These are phyloP conservation scores for Cercospora nicotianae DNA, from an alignment of 2,329 filamentous ascomycete genomes.

Conservation along the genomic window DNA sequence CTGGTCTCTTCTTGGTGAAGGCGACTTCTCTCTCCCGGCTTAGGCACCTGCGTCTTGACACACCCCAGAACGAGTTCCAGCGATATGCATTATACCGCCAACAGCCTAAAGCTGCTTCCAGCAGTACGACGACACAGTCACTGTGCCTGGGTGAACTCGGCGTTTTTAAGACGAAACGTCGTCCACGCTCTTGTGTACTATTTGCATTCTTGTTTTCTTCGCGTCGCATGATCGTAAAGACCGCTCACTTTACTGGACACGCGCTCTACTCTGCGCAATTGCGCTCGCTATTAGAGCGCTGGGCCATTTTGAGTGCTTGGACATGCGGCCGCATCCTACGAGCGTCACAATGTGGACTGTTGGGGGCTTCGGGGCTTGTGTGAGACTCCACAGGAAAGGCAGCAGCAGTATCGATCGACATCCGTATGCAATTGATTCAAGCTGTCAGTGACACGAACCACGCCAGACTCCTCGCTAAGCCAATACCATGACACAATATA, in stretches of 20 bases:
- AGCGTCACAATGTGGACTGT: no score
- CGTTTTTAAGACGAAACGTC: neutral
- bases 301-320: neutral
- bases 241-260: neutral
- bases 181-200: neutral
- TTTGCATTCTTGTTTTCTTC: neutral
- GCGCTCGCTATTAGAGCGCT: neutral
- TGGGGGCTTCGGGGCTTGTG: no score
- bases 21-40: neutral
- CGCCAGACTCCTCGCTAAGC: slow-evolving; percentile 16
- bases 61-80: neutral
- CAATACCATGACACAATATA: neutral
- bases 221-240: neutral
- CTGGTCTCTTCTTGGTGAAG: slow-evolving; percentile 4
- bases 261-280: neutral
- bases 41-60: slow-evolving; percentile 1
- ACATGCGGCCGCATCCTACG: neutral
- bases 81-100: neutral
- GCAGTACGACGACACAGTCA: neutral
- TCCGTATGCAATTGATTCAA: neutral
- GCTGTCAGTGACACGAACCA: neutral
- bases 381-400: no score
- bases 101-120: neutral
- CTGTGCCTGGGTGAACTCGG: neutral
- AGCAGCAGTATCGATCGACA: neutral